Conservation (phyloP, 208 protist genomes). For the Angomonas deanei region DNA sequence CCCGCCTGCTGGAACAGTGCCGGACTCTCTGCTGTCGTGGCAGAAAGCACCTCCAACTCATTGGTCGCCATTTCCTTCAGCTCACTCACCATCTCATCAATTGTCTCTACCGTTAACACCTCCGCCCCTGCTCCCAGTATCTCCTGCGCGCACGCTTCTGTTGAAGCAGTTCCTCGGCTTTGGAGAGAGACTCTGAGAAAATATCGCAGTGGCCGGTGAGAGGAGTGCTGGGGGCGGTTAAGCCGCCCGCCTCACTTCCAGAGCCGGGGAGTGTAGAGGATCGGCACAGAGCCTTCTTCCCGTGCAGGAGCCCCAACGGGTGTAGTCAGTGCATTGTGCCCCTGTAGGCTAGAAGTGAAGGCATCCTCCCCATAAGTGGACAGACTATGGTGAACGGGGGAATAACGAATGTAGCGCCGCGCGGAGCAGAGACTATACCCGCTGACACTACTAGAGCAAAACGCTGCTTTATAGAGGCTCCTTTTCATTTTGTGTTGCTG, state of each 20-base stretch:
- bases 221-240: conserved; percentile 57
- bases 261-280: conserved; percentile 77
- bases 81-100: conserved; percentile 82
- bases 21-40: conserved; percentile 33
- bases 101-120: conserved; percentile 70
- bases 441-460: too few relatives aligned
- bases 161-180: conserved; percentile 71
- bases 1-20: conserved; percentile 70
- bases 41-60: conserved; percentile 52
- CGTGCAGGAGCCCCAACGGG: neutral
- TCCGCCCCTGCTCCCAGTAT: conserved; percentile 57
- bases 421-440: neutral
- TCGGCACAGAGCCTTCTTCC: conserved; percentile 18
- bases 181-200: conserved; percentile 74
- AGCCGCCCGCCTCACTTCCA: conserved; percentile 29
- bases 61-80: conserved; percentile 45
- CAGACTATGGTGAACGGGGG: too few relatives aligned
- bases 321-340: neutral
- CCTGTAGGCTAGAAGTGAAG: neutral
- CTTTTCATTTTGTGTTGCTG: too few relatives aligned
- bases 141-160: conserved; percentile 75
- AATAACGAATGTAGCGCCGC: neutral
- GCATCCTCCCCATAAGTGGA: too few relatives aligned
- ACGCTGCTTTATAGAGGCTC: too few relatives aligned
- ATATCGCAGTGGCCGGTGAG: conserved; percentile 76